A percentile compares a stretch with the other conserved stretches of the same genome.
Evolutionary conservation across 495 filamentous ascomycete genomes (phyloP).

Genomic region (Xylaria intraflava): DNA sequence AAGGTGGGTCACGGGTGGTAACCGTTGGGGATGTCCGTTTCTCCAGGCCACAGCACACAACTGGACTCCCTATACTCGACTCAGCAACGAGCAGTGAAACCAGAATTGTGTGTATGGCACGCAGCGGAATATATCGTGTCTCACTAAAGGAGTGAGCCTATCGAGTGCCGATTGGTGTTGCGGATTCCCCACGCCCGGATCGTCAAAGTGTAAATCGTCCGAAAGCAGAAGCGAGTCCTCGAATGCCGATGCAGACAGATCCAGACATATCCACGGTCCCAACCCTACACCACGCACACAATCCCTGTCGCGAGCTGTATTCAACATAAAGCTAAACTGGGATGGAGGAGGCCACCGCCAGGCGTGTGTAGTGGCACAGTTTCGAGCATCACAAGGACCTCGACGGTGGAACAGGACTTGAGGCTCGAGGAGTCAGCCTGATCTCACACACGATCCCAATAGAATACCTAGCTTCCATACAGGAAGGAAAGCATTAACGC

Average conservation of each 20-base stretch:
- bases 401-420: not conserved
- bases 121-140: conserved; percentile 1
- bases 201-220: conserved; percentile 1
- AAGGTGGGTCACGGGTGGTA: conserved; percentile 23
- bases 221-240: not conserved
- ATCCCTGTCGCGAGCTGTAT: not conserved
- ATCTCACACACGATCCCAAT: not conserved
- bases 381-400: conserved; percentile 9
- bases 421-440: conserved; percentile 1
- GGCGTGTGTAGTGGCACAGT: not conserved
- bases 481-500: conserved; percentile 5
- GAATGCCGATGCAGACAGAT: not conserved
- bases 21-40: conserved; percentile 32
- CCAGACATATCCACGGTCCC: not conserved
- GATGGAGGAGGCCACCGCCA: not conserved
- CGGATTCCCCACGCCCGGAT: not conserved
- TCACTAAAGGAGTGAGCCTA: not conserved
- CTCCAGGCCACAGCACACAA: conserved; percentile 17
- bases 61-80: conserved; percentile 17
- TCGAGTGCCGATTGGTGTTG: conserved; percentile 4
- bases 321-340: not conserved
- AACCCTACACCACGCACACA: not conserved
- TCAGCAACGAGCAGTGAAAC: conserved; percentile 7
- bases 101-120: not conserved
- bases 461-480: not conserved